Percentiles rank a stretch among this genome's conserved stretches.
Conservation (phyloP, 208 protist species). For the Strigomonas culicis region DNA sequence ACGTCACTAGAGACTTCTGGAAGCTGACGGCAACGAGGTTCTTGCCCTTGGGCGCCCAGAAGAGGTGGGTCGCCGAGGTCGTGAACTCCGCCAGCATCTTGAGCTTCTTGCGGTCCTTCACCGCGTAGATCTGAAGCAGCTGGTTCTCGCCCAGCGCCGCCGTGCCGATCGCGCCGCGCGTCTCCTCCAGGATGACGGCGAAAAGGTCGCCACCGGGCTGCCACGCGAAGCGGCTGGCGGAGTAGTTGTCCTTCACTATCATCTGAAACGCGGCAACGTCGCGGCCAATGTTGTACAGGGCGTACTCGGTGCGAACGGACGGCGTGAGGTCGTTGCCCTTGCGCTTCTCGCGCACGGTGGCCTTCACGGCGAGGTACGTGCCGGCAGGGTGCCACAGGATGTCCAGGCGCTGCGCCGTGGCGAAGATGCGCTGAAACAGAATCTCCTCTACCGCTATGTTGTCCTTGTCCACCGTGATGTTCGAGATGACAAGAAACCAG, state of each 20-base stretch:
- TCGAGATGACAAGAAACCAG: conserved; percentile 75
- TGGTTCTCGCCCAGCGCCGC: conserved; percentile 45
- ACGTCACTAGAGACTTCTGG: conserved; percentile 82
- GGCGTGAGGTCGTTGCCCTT: too few relatives aligned
- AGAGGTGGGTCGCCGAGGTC: conserved; percentile 64
- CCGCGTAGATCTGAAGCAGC: conserved; percentile 72
- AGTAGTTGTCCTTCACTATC: conserved; percentile 63
- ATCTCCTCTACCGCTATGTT: conserved; percentile 61
- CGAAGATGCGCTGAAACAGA: conserved; percentile 79
- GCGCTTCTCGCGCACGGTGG: conserved; percentile 37
- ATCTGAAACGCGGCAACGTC: conserved; percentile 61
- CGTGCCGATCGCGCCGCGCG: conserved; percentile 23
- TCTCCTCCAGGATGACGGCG: conserved; percentile 65
- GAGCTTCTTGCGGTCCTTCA: conserved; percentile 64
- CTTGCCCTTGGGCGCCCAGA: conserved; percentile 78
- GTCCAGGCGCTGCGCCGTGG: conserved; percentile 66
- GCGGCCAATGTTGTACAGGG: conserved; percentile 68
- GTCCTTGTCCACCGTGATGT: conserved; percentile 67
- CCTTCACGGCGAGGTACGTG: conserved; percentile 79
- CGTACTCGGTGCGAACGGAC: conserved; percentile 51
- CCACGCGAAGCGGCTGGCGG: conserved; percentile 80
- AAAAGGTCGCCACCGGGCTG: conserved; percentile 81
- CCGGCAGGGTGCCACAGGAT: conserved; percentile 88
- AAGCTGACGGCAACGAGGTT: conserved; percentile 73
- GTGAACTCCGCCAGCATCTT: conserved; percentile 62